Conservation (phyloP, 2,329 filamentous ascomycete species). For the Dothideomycetidae sp. region DNA sequence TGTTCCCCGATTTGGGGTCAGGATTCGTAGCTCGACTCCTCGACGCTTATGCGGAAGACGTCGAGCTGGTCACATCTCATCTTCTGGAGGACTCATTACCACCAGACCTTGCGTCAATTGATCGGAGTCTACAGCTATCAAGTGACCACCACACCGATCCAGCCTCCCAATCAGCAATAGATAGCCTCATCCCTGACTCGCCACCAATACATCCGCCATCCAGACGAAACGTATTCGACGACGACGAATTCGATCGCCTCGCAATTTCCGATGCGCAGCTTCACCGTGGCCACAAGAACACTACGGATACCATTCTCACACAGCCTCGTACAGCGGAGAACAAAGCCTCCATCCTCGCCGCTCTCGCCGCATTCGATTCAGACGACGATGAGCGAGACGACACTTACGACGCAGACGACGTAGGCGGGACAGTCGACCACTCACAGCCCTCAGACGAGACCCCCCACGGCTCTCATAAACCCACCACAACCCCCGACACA, state of each 20-base stretch:
- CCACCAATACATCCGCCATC: slow-evolving; percentile 43
- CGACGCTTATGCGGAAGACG: slow-evolving; percentile 62
- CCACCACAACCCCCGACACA: slow-evolving; percentile 16
- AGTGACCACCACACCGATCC: slow-evolving; percentile 13
- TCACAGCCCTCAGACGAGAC: slow-evolving; percentile 37
- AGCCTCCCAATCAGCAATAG: slow-evolving; percentile 11
- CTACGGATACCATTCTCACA: slow-evolving; percentile 56
- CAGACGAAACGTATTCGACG: slow-evolving; percentile 63
- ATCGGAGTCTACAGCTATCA: slow-evolving; percentile 51
- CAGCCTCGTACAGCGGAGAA: slow-evolving; percentile 51
- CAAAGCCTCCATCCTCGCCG: slow-evolving; percentile 78
- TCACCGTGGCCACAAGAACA: slow-evolving; percentile 61
- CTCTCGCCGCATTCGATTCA: slow-evolving; percentile 75
- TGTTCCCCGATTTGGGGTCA: slow-evolving; percentile 77
- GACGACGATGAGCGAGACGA: slow-evolving; percentile 96
- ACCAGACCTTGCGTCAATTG: slow-evolving; percentile 46
- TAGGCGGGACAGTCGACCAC: slow-evolving; percentile 73
- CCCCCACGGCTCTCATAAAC: slow-evolving; percentile 29
- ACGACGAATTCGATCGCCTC: slow-evolving; percentile 65
- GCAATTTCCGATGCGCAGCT: slow-evolving; percentile 51
- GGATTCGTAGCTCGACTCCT: slow-evolving; percentile 68
- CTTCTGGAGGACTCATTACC: slow-evolving; percentile 67
- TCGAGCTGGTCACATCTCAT: slow-evolving; percentile 67
- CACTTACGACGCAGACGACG: slow-evolving; percentile 85
- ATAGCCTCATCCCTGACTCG: slow-evolving; percentile 41